Conservation (phyloP, 495 filamentous ascomycete genomes). For the Amphirosellinia nigrospora region DNA sequence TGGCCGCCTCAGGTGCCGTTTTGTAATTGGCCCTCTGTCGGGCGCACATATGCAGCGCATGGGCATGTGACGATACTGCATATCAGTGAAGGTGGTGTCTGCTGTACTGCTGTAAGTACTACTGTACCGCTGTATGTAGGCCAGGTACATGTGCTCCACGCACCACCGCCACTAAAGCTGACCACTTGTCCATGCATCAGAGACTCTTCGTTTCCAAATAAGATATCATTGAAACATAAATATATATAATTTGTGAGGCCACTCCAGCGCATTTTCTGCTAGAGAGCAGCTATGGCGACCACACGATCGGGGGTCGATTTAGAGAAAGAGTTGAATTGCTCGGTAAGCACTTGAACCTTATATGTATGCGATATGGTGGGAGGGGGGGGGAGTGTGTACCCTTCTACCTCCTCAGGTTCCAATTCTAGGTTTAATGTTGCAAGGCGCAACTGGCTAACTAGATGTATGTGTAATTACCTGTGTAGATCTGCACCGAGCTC, state of each 20-base stretch:
- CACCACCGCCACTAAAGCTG: constrained; percentile 8
- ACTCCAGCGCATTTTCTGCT: neutral
- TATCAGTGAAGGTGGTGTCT: neutral
- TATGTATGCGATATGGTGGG: constrained; percentile 31
- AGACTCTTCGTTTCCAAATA: constrained; percentile 6
- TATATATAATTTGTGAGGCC: neutral
- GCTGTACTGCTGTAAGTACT: constrained; percentile 5
- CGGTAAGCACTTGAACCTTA: constrained; percentile 62
- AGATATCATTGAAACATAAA: constrained; percentile 6
- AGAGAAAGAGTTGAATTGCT: constrained; percentile 90
- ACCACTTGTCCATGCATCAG: constrained; percentile 2
- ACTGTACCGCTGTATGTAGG: neutral
- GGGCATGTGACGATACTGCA: constrained; percentile 5
- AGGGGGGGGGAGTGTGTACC: constrained; percentile 40
- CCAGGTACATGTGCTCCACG: constrained; percentile 10
- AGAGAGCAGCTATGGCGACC: constrained; percentile 26
- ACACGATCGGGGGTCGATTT: constrained; percentile 61
- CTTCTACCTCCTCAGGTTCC: too few relatives aligned
- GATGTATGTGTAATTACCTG: neutral
- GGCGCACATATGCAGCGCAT: neutral
- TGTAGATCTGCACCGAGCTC: constrained; percentile 92
- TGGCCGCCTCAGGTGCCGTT: neutral
- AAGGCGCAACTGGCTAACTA: constrained; percentile 9
- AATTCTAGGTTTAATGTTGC: too few relatives aligned
- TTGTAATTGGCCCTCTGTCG: constrained; percentile 4